Percentiles rank a stretch among this genome's conserved stretches.
Conservation (phyloP, 352 stramenopile species). For the Pythium dissotocum region DNA sequence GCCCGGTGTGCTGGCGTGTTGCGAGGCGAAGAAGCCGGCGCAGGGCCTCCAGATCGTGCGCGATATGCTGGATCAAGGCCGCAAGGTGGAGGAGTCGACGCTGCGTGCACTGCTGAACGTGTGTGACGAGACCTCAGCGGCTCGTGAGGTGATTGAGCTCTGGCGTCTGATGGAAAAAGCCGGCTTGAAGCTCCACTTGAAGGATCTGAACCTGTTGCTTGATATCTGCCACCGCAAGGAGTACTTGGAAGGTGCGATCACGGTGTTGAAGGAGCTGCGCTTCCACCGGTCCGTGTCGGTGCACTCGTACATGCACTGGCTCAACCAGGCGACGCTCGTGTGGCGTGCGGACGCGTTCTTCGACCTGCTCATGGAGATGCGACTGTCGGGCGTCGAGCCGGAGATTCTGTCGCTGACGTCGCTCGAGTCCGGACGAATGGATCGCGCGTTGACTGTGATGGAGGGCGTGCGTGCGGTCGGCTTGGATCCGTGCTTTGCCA, state of each 20-base stretch:
- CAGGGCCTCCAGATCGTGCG: slow-evolving; percentile 78
- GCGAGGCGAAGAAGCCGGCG: slow-evolving; percentile 67
- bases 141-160: slow-evolving; percentile 62
- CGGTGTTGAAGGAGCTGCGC: slow-evolving; percentile 77
- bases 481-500: slow-evolving; percentile 83
- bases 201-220: slow-evolving; percentile 69
- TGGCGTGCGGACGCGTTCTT: slow-evolving; percentile 86
- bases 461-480: slow-evolving; percentile 82
- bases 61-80: slow-evolving; percentile 83
- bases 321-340: slow-evolving; percentile 73
- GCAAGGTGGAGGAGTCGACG: slow-evolving; percentile 78
- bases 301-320: slow-evolving; percentile 86
- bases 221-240: slow-evolving; percentile 79
- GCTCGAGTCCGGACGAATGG: slow-evolving; percentile 80
- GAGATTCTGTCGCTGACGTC: slow-evolving; percentile 85
- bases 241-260: slow-evolving; percentile 77
- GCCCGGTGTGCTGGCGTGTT: slow-evolving; percentile 77
- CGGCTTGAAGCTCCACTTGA: slow-evolving; percentile 50
- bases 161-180: slow-evolving; percentile 72
- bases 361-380: slow-evolving; percentile 87
- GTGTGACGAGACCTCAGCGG: slow-evolving; percentile 68
- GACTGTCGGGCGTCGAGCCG: slow-evolving; percentile 72
- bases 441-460: slow-evolving; percentile 86
- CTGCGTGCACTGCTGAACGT: slow-evolving; percentile 70
- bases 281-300: slow-evolving; percentile 59